These are phyloP conservation scores for Paraconiothyrium sp. DNA, from an alignment of 2,329 filamentous ascomycete genomes.

Conservation along the genomic window DNA sequence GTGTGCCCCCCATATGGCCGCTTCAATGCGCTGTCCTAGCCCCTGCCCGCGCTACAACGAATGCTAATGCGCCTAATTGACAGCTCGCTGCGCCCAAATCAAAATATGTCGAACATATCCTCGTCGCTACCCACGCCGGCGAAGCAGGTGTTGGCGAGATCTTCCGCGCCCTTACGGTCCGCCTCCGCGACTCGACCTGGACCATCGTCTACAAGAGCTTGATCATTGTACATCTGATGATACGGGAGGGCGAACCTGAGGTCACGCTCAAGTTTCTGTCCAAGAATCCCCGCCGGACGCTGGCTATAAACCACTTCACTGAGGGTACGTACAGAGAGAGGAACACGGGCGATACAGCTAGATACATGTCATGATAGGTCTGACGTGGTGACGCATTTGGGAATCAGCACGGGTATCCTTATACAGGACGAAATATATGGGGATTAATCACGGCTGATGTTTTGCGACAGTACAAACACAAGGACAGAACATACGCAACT, in stretches of 20 bases:
- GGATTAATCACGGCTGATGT: constrained; percentile 48
- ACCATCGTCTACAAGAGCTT: constrained; percentile 99
- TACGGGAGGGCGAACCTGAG: constrained; percentile 90
- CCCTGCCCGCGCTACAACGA: constrained; percentile 20
- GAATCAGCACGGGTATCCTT: background rate
- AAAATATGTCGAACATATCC: constrained; percentile 98
- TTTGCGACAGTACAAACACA: constrained; percentile 80
- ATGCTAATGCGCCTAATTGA: constrained; percentile 25
- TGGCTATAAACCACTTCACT: constrained; percentile 90
- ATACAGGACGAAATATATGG: background rate
- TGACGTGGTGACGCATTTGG: too few species aligned
- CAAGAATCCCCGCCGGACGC: constrained; percentile 76
- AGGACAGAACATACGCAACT: constrained; percentile 91
- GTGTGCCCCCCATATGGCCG: constrained; percentile 55
- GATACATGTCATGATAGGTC: background rate
- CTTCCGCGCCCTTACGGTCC: constrained; percentile 88
- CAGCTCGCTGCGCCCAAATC: constrained; percentile 96
- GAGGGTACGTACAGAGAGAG: constrained; percentile 71
- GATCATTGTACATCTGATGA: constrained; percentile 96
- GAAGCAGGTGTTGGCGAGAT: constrained; percentile 96
- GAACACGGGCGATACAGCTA: background rate
- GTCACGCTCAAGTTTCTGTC: constrained; percentile 86
- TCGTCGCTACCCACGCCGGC: constrained; percentile 92
- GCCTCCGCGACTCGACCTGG: constrained; percentile 96
- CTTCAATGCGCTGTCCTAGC: constrained; percentile 1